These are phyloP conservation scores for Neurospora sp. DNA, from an alignment of 2,329 filamentous ascomycete genomes.

Conservation along the genomic window DNA sequence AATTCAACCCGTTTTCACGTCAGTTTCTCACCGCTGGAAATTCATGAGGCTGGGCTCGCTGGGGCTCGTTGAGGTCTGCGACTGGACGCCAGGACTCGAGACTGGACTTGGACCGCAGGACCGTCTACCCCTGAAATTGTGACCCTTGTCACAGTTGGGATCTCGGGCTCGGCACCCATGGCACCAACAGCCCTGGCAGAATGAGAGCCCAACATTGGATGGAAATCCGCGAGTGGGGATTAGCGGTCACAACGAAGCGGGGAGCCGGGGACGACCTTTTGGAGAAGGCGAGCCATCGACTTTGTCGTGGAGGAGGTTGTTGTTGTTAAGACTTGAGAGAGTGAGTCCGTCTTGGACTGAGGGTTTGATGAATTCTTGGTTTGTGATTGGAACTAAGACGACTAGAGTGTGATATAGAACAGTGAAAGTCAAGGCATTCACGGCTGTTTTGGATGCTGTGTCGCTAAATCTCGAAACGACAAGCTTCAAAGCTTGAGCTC, in stretches of 20 bases:
- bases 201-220: background rate
- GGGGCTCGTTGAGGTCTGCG: background rate
- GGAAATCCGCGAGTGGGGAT: background rate
- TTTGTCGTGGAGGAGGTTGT: background rate
- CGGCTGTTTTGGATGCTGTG: background rate
- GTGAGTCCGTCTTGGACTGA: background rate
- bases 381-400: background rate
- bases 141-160: slow-evolving; percentile 2
- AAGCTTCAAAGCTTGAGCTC: background rate
- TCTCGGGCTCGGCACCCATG: slow-evolving; percentile 1
- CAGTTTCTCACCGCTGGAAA: slow-evolving; percentile 6
- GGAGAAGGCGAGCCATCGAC: background rate
- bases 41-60: slow-evolving; percentile 8
- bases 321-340: background rate
- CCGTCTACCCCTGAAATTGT: background rate
- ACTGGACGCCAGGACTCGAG: background rate
- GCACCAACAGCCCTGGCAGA: slow-evolving; percentile 1
- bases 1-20: background rate
- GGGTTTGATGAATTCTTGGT: background rate
- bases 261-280: background rate
- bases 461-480: background rate
- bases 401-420: background rate
- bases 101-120: background rate
- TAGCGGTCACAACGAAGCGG: background rate
- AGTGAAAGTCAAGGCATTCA: background rate